Conservation (phyloP, 768 basidiomycete genomes). For the Tulasnella sp. region DNA sequence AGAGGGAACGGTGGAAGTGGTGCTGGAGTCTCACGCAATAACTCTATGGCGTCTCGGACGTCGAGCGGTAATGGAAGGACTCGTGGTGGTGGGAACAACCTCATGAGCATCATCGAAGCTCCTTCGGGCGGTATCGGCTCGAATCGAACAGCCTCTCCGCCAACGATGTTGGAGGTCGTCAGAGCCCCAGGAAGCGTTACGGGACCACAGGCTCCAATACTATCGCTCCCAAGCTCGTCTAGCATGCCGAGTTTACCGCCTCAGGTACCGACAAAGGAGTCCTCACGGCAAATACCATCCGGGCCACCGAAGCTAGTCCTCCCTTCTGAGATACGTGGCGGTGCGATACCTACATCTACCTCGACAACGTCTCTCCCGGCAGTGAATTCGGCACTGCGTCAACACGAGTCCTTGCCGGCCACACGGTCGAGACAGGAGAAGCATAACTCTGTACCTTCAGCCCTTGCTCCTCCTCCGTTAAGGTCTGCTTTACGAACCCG, state of each 20-base stretch:
- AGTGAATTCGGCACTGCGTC: background rate
- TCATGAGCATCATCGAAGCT: constrained; percentile 63
- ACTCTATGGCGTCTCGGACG: background rate
- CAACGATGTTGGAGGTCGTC: constrained; percentile 32
- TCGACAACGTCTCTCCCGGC: background rate
- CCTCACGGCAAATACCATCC: background rate
- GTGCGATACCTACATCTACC: background rate
- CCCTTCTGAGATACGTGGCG: background rate
- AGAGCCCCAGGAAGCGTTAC: constrained; percentile 40
- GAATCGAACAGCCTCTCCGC: constrained; percentile 4
- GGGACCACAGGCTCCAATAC: constrained; percentile 3
- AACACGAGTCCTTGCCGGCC: background rate
- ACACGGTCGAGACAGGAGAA: too few relatives aligned
- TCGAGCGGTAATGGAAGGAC: background rate
- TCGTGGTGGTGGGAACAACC: constrained; percentile 26
- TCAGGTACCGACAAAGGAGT: background rate
- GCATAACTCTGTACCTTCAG: constrained; percentile 6
- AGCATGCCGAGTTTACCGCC: background rate
- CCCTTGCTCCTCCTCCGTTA: constrained; percentile 4
- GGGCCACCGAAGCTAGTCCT: background rate
- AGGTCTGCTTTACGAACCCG: constrained; percentile 7
- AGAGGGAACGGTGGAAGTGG: too few relatives aligned
- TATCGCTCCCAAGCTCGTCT: background rate
- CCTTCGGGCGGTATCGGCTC: constrained; percentile 29
- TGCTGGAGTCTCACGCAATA: background rate